Percentiles rank a stretch among this genome's conserved stretches.
These are phyloP conservation scores for Flaveria sonorensis DNA, from an alignment of 129 eudicot species.

Conservation along the genomic window DNA sequence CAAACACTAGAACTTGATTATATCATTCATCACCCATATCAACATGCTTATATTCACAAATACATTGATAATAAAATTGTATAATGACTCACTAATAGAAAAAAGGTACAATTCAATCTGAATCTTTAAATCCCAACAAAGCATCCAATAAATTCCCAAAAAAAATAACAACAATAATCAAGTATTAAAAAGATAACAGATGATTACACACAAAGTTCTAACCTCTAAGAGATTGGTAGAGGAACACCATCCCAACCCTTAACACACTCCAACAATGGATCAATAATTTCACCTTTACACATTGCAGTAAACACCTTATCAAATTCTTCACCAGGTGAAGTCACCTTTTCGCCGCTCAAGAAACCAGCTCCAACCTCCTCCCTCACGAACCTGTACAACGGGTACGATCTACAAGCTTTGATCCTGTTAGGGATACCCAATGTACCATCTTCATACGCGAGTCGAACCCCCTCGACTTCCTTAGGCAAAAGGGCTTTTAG, in stretches of 20 bases:
- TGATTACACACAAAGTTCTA: background rate
- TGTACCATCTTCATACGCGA: constrained; percentile 45
- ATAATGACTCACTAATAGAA: background rate
- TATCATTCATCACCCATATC: too few species aligned
- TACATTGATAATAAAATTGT: background rate
- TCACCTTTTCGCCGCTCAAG: constrained; percentile 60
- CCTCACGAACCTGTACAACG: constrained; percentile 63
- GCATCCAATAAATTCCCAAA: background rate
- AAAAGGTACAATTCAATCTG: background rate
- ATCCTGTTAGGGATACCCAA: constrained; percentile 57
- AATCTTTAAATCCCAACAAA: background rate
- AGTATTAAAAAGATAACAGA: background rate
- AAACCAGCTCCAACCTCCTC: constrained; percentile 51
- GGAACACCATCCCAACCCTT: constrained; percentile 71
- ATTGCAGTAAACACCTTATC: constrained; percentile 76
- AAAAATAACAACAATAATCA: background rate
- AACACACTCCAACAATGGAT: constrained; percentile 74
- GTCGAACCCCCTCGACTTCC: constrained; percentile 61
- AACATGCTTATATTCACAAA: background rate
- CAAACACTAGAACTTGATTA: too few species aligned
- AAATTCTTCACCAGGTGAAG: constrained; percentile 74
- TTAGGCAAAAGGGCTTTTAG: constrained; percentile 55
- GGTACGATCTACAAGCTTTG: constrained; percentile 67
- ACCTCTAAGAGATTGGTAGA: constrained; percentile 55
- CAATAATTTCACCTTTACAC: constrained; percentile 62